A percentile compares a stretch with the other conserved stretches of the same genome.
These are phyloP conservation scores for Globisporangium carolinianum DNA, from an alignment of 352 stramenopile genomes.

Conservation along the genomic window DNA sequence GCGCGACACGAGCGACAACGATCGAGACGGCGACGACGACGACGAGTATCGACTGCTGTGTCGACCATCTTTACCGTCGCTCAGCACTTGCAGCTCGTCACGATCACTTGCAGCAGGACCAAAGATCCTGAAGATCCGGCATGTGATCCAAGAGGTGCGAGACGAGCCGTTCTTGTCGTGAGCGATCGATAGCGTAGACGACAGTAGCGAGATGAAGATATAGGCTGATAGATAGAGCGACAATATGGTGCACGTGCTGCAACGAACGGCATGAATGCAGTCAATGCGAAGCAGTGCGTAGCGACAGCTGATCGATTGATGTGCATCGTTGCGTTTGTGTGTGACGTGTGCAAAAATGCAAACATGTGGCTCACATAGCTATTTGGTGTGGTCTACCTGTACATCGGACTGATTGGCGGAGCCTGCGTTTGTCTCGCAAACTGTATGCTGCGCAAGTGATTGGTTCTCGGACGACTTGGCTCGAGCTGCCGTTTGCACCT, in stretches of 20 bases:
- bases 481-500: neutral
- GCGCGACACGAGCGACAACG: no score
- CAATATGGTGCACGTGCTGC: neutral
- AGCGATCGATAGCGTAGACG: neutral
- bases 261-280: no score
- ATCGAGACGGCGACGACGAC: neutral
- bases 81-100: conserved; percentile 4
- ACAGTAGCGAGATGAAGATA: no score
- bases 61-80: conserved; percentile 4
- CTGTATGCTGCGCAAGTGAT: conserved; percentile 72
- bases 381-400: no score
- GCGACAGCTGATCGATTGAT: neutral
- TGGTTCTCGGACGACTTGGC: conserved; percentile 51
- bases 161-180: conserved; percentile 46
- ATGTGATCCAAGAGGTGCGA: conserved; percentile 57
- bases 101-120: conserved; percentile 8
- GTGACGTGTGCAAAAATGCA: conserved; percentile 6
- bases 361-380: no score
- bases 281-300: no score
- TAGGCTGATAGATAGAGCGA: neutral
- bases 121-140: conserved; percentile 65
- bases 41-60: neutral
- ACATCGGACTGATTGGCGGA: no score
- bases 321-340: neutral
- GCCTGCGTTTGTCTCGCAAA: conserved; percentile 28